These are phyloP conservation scores for Dichotomocladium elegans DNA, from an alignment of 371 early-diverging fungal species.

Conservation along the genomic window DNA sequence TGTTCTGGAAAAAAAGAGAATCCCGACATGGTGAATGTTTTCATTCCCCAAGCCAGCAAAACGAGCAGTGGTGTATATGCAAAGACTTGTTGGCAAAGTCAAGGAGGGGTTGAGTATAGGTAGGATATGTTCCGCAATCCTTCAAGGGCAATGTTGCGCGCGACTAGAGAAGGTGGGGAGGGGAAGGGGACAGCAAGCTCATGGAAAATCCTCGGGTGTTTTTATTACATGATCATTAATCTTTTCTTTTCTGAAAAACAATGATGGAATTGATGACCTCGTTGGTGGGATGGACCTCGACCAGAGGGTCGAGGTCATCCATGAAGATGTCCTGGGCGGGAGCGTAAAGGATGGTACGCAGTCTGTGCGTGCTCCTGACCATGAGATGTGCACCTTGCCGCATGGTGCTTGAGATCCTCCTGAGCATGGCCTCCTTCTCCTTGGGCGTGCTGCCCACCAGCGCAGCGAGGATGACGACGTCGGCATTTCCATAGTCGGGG, in stretches of 20 bases:
- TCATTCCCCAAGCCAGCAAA: too few species aligned
- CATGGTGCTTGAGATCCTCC: slow-evolving; percentile 18
- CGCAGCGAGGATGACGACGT: slow-evolving; percentile 34
- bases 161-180: too few species aligned
- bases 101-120: too few species aligned
- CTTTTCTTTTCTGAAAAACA: slow-evolving; percentile 2
- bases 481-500: slow-evolving; percentile 13
- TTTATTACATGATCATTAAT: background rate
- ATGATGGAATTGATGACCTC: slow-evolving; percentile 36
- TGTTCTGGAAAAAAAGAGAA: too few species aligned
- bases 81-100: too few species aligned
- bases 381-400: slow-evolving; percentile 22
- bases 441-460: slow-evolving; percentile 20
- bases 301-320: slow-evolving; percentile 14
- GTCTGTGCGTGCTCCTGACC: slow-evolving; percentile 32
- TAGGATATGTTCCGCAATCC: too few species aligned
- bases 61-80: too few species aligned
- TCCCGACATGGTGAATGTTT: too few species aligned
- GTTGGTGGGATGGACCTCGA: slow-evolving; percentile 27
- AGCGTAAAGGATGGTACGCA: slow-evolving; percentile 33
- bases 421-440: slow-evolving; percentile 20
- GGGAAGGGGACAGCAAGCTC: too few species aligned
- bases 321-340: slow-evolving; percentile 20
- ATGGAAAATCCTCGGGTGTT: too few species aligned
- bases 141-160: too few species aligned